Percentiles rank a stretch among this genome's conserved stretches.
Evolutionary conservation across 208 protist species (phyloP).

Genomic region (Acanthamoeba culbertsoni): DNA sequence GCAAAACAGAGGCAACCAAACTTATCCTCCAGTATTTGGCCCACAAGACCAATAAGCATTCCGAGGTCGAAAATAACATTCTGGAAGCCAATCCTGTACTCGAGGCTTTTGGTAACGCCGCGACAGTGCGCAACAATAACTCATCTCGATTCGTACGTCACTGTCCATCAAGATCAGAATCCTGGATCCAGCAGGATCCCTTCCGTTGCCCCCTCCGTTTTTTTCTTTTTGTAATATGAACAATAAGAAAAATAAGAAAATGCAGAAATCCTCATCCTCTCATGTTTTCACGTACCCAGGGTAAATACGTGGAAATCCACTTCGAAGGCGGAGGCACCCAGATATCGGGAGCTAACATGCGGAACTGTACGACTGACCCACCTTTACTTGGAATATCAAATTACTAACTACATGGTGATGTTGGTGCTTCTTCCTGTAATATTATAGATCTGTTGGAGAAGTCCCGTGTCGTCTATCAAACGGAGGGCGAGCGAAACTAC

Average conservation of each 20-base stretch:
- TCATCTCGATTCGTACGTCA: constrained; percentile 76
- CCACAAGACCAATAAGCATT: constrained; percentile 36
- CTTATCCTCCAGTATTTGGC: constrained; percentile 84
- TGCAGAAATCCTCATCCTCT: not conserved
- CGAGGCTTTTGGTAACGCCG: constrained; percentile 85
- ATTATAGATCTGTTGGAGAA: constrained; percentile 15
- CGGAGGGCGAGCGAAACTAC: constrained; percentile 85
- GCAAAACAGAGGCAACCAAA: constrained; percentile 86
- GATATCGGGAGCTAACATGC: constrained; percentile 73
- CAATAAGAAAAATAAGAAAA: not conserved
- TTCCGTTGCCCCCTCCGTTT: not conserved
- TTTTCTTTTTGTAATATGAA: not conserved
- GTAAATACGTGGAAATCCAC: constrained; percentile 79
- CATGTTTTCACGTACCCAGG: not conserved
- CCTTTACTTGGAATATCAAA: constrained; percentile 58
- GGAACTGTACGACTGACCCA: constrained; percentile 57
- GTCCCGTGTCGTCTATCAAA: constrained; percentile 76
- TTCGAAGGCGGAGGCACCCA: constrained; percentile 78
- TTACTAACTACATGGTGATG: not conserved
- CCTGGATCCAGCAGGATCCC: not conserved
- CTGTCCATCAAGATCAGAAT: too few relatives aligned
- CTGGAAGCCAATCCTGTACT: constrained; percentile 83
- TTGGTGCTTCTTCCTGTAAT: not conserved
- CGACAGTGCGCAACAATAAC: constrained; percentile 81
- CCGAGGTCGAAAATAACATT: constrained; percentile 72